Conservation (phyloP, 768 basidiomycete genomes). For the Suillus bovinus region DNA sequence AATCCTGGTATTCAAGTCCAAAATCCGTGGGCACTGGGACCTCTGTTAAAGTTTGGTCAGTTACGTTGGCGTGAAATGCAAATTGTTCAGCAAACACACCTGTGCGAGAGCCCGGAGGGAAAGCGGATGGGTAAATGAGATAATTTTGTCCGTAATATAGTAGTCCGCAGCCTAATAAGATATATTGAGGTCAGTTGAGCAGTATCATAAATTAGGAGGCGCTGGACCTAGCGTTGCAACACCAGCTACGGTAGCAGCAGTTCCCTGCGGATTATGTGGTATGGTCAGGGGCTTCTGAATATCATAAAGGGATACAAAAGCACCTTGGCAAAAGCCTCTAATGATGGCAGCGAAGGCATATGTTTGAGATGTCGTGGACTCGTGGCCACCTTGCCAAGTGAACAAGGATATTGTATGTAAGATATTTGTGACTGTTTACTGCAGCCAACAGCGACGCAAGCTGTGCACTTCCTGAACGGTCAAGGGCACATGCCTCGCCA, state of each 20-base stretch:
- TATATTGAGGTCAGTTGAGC: not conserved
- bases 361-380: slow-evolving; percentile 6
- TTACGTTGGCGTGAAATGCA: not conserved
- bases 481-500: not conserved
- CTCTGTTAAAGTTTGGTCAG: slow-evolving; percentile 40
- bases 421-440: slow-evolving; percentile 3
- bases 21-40: slow-evolving; percentile 72
- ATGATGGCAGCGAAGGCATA: slow-evolving; percentile 33
- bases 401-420: no score
- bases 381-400: not conserved
- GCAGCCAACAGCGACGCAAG: not conserved
- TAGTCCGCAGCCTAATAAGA: slow-evolving; percentile 60
- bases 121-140: slow-evolving; percentile 88
- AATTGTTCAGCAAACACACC: slow-evolving; percentile 42
- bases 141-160: slow-evolving; percentile 86
- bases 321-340: slow-evolving; percentile 49
- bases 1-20: slow-evolving; percentile 72
- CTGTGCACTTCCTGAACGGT: not conserved
- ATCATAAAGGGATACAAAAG: not conserved
- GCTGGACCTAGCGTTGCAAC: slow-evolving; percentile 54
- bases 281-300: not conserved
- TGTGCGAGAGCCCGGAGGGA: slow-evolving; percentile 76
- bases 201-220: slow-evolving; percentile 8
- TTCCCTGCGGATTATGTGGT: slow-evolving; percentile 39
- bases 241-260: slow-evolving; percentile 56